These are phyloP conservation scores for Discostella pseudostelligera DNA, from an alignment of 108 stramenopile genomes.

Conservation along the genomic window DNA sequence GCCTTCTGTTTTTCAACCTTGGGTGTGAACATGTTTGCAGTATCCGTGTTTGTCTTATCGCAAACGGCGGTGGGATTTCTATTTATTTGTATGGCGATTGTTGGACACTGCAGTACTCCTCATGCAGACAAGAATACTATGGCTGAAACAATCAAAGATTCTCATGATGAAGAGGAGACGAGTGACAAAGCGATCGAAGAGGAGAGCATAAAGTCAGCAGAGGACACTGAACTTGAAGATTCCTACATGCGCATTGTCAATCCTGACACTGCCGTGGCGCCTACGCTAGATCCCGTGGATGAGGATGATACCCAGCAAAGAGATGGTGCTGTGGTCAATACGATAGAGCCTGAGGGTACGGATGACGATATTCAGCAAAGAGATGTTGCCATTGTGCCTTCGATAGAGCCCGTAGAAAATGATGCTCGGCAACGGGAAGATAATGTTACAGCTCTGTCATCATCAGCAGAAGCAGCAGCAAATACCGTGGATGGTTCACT, in stretches of 20 bases:
- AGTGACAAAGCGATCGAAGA: not conserved
- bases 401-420: too few species aligned
- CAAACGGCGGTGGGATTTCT: slow-evolving; percentile 26
- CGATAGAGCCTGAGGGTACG: not conserved
- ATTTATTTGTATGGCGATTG: slow-evolving; percentile 23
- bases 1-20: slow-evolving; percentile 29
- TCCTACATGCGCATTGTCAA: too few species aligned
- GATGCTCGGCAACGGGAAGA: not conserved
- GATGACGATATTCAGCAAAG: too few species aligned
- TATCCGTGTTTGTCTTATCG: slow-evolving; percentile 22
- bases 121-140: not conserved
- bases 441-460: not conserved
- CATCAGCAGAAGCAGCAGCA: too few species aligned
- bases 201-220: not conserved
- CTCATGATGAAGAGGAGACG: not conserved
- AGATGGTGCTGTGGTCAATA: not conserved
- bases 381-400: too few species aligned
- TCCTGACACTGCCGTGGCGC: slow-evolving; percentile 1
- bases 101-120: slow-evolving; percentile 9
- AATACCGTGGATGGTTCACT: too few species aligned
- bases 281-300: not conserved
- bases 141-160: not conserved
- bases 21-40: slow-evolving; percentile 27
- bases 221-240: slow-evolving; percentile 1
- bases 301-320: not conserved